Conservation (phyloP, 331 rosid species). For the Cydonia oblonga region DNA sequence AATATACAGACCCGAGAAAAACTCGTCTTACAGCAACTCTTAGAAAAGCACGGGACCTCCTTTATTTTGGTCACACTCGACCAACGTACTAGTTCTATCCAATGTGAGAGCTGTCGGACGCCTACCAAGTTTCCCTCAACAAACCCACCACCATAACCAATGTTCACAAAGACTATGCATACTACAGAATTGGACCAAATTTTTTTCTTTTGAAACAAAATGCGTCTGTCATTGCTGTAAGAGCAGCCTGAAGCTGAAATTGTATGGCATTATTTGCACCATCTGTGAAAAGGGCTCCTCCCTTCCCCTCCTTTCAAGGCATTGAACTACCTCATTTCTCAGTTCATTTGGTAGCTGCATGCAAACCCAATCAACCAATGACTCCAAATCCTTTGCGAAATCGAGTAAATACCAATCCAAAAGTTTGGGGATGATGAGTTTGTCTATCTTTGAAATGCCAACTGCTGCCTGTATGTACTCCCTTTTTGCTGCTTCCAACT, state of each 20-base stretch:
- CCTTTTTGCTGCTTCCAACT: constrained; percentile 65
- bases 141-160: constrained; percentile 15
- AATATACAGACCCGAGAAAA: constrained; percentile 11
- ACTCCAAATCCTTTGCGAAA: constrained; percentile 80
- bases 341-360: constrained; percentile 63
- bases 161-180: constrained; percentile 2
- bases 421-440: constrained; percentile 57
- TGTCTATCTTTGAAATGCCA: constrained; percentile 53
- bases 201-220: too few species aligned
- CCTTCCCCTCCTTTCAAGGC: constrained; percentile 55
- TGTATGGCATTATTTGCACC: constrained; percentile 61
- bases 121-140: neutral
- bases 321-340: constrained; percentile 51
- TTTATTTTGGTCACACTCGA: neutral
- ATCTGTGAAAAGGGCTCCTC: constrained; percentile 41
- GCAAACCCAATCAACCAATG: constrained; percentile 73
- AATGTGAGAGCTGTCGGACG: neutral
- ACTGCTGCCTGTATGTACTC: constrained; percentile 70
- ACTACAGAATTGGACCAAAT: neutral
- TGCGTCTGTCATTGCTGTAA: constrained; percentile 26
- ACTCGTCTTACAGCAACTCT: neutral
- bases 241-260: constrained; percentile 77
- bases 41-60: neutral
- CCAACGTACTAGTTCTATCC: neutral
- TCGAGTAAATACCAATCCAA: constrained; percentile 90